These are phyloP conservation scores for Epichloe scottii DNA, from an alignment of 2,329 filamentous ascomycete genomes.

Conservation along the genomic window DNA sequence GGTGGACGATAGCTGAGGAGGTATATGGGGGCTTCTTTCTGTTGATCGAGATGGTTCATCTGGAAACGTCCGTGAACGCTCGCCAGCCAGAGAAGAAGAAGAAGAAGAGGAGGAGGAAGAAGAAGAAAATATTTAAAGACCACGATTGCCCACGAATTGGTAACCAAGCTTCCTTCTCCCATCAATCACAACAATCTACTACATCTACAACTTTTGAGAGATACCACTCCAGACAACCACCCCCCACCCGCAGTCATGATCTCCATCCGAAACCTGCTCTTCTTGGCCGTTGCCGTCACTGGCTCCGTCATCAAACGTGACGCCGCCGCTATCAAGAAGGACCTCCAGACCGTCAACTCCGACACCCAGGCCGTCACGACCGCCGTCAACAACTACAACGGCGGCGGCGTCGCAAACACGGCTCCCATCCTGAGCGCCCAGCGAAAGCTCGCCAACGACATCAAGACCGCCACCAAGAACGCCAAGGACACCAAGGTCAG, in stretches of 20 bases:
- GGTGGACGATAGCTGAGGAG: no score
- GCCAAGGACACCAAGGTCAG: neutral
- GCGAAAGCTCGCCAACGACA: neutral
- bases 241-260: neutral
- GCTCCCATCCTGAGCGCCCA: neutral
- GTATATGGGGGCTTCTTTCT: no score
- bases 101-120: rapidly evolving
- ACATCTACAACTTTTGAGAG: no score
- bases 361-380: neutral
- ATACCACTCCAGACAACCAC: neutral
- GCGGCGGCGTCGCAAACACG: neutral
- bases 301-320: conserved; percentile 2
- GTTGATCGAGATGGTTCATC: no score
- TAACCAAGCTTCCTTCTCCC: no score
- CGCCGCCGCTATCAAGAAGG: neutral
- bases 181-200: no score
- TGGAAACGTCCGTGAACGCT: no score
- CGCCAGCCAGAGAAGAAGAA: no score
- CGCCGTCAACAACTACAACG: neutral
- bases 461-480: neutral
- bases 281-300: conserved; percentile 2
- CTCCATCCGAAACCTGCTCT: conserved; percentile 3
- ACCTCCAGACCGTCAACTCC: neutral
- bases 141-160: no score
- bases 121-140: no score